These are phyloP conservation scores for Withania somnifera DNA, from an alignment of 305 asterid species.

Conservation along the genomic window DNA sequence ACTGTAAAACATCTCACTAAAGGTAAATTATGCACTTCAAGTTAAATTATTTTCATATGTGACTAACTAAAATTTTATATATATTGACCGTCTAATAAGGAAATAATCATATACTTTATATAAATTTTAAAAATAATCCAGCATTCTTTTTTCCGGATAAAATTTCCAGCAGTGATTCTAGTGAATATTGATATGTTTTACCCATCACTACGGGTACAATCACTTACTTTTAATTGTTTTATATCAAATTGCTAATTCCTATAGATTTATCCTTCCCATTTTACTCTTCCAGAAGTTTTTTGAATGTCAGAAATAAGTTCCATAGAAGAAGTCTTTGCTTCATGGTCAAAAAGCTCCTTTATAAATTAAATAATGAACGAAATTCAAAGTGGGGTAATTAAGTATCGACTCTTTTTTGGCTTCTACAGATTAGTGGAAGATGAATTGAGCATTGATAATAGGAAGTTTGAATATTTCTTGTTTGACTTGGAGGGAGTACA, in stretches of 20 bases:
- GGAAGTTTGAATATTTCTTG: background rate
- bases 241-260: background rate
- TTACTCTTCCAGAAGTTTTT: slow-evolving; percentile 1
- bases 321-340: background rate
- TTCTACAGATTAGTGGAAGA: background rate
- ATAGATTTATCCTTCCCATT: background rate
- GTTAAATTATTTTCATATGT: background rate
- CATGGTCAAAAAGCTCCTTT: background rate
- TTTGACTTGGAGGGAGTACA: background rate
- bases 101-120: background rate
- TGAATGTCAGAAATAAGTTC: background rate
- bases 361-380: background rate
- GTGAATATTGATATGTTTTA: background rate
- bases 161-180: background rate
- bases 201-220: background rate
- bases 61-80: background rate
- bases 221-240: background rate
- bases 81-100: background rate
- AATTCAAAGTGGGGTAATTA: background rate
- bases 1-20: background rate
- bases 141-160: background rate
- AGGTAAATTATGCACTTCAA: background rate
- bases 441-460: background rate
- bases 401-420: background rate
- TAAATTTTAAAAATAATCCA: background rate